Percentiles rank a stretch among this genome's conserved stretches.
These are phyloP conservation scores for Globisporangium rhizosaccharum DNA, from an alignment of 352 stramenopile genomes.

Conservation along the genomic window DNA sequence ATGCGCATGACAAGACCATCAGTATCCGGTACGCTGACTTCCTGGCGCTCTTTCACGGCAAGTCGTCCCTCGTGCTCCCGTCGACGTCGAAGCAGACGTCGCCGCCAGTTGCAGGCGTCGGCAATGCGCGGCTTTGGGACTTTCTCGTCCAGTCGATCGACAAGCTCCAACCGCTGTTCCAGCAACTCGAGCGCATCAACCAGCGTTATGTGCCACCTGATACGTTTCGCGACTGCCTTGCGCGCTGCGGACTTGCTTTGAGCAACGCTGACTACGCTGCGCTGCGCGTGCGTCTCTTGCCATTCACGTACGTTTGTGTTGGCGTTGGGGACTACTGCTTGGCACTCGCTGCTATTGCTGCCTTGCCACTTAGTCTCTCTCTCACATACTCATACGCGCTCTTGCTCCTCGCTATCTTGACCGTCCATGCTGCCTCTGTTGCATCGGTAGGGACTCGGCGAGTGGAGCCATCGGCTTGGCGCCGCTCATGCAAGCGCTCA, in stretches of 20 bases:
- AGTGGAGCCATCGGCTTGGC: slow-evolving; percentile 38
- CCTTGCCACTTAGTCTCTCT: neutral
- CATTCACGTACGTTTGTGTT: slow-evolving; percentile 41
- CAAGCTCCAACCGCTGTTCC: slow-evolving; percentile 41
- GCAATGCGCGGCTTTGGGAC: slow-evolving; percentile 58
- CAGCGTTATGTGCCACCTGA: slow-evolving; percentile 49
- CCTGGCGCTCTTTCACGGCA: slow-evolving; percentile 36
- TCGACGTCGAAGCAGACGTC: slow-evolving; percentile 38
- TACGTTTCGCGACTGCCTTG: slow-evolving; percentile 55
- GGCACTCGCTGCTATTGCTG: neutral
- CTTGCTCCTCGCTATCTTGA: neutral
- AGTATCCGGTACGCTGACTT: slow-evolving; percentile 63
- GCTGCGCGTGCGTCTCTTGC: slow-evolving; percentile 50
- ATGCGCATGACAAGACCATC: slow-evolving; percentile 21
- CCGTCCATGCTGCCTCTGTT: neutral
- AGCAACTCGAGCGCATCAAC: slow-evolving; percentile 48
- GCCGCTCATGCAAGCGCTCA: slow-evolving; percentile 43
- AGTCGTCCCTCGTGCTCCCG: slow-evolving; percentile 22
- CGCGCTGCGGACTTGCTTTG: slow-evolving; percentile 49
- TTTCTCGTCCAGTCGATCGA: slow-evolving; percentile 45
- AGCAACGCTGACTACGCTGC: slow-evolving; percentile 70
- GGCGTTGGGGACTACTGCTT: neutral
- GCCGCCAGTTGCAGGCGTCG: slow-evolving; percentile 36
- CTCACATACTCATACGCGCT: neutral
- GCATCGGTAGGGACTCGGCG: slow-evolving; percentile 32